Evolutionary conservation across 2,329 filamentous ascomycete species (phyloP).

Genomic region (Talaromyces pinophilus): DNA sequence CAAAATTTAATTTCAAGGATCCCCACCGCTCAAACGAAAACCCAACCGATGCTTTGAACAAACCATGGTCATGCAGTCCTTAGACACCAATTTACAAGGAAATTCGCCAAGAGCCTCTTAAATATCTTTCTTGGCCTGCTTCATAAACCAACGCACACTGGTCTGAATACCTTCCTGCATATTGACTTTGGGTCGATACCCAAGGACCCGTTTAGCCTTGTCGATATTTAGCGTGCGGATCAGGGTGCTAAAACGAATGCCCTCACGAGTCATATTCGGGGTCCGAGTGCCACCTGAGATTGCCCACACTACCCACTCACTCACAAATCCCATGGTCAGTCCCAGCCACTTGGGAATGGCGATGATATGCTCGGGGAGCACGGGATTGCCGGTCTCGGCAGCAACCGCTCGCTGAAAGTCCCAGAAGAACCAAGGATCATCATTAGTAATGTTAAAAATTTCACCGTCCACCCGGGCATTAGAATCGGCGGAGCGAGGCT

Average conservation of each 20-base stretch:
- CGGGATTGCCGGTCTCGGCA: conserved; percentile 53
- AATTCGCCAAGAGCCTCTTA: neutral
- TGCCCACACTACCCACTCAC: conserved; percentile 34
- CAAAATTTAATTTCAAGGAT: no score
- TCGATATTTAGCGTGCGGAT: conserved; percentile 50
- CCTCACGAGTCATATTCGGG: conserved; percentile 48
- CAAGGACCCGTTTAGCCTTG: conserved; percentile 49
- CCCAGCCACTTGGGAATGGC: conserved; percentile 45
- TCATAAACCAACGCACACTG: conserved; percentile 41
- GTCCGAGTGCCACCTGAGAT: conserved; percentile 45
- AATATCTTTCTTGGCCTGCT: neutral
- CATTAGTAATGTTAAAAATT: conserved; percentile 88
- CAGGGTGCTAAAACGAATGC: conserved; percentile 51
- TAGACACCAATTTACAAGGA: no score
- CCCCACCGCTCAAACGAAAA: no score
- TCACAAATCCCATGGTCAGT: conserved; percentile 29
- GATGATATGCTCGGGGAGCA: conserved; percentile 39
- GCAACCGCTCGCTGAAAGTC: conserved; percentile 79
- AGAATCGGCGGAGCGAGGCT: conserved; percentile 62
- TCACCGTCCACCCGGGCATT: conserved; percentile 78
- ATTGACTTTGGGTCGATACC: conserved; percentile 46
- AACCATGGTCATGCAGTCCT: no score
- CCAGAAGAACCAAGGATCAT: conserved; percentile 85
- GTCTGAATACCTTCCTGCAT: conserved; percentile 50
- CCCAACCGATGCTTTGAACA: no score